Conservation (phyloP, 2,329 filamentous ascomycete genomes). For the Leptoxyphium fumago region DNA sequence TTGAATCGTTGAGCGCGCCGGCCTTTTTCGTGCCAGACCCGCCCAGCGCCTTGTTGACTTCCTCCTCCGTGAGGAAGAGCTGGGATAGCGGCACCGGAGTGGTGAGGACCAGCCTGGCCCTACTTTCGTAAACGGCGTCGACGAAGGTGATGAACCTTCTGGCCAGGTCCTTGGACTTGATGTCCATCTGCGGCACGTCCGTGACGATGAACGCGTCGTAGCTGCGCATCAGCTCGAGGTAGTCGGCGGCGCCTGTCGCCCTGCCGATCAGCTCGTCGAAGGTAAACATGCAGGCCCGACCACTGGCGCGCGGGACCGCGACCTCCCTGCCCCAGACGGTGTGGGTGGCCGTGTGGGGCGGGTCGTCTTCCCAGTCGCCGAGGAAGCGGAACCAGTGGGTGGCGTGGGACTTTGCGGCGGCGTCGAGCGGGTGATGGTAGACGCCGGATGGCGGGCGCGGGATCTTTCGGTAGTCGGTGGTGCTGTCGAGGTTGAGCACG, state of each 20-base stretch:
- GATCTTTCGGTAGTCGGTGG: slow-evolving; percentile 95
- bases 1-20: slow-evolving; percentile 46
- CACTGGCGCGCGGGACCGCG: slow-evolving; percentile 72
- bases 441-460: slow-evolving; percentile 84
- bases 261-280: slow-evolving; percentile 84
- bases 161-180: slow-evolving; percentile 72
- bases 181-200: slow-evolving; percentile 81
- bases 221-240: slow-evolving; percentile 74
- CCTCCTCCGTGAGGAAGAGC: slow-evolving; percentile 46
- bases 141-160: slow-evolving; percentile 94
- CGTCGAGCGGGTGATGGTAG: slow-evolving; percentile 78
- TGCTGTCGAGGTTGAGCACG: slow-evolving; percentile 87
- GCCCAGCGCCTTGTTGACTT: slow-evolving; percentile 31
- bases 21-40: slow-evolving; percentile 18
- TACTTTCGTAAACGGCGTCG: slow-evolving; percentile 82
- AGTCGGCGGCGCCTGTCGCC: slow-evolving; percentile 86
- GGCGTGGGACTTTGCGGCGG: slow-evolving; percentile 62
- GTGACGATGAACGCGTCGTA: slow-evolving; percentile 92
- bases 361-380: slow-evolving; percentile 62
- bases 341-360: slow-evolving; percentile 65
- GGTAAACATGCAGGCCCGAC: slow-evolving; percentile 75
- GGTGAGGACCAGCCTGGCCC: slow-evolving; percentile 91
- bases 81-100: slow-evolving; percentile 72
- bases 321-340: slow-evolving; percentile 89
- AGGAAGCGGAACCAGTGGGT: slow-evolving; percentile 94